Base-by-base conservation (phyloP, 2,329 filamentous ascomycete genomes). In the Xylariaceae sp. region DNA sequence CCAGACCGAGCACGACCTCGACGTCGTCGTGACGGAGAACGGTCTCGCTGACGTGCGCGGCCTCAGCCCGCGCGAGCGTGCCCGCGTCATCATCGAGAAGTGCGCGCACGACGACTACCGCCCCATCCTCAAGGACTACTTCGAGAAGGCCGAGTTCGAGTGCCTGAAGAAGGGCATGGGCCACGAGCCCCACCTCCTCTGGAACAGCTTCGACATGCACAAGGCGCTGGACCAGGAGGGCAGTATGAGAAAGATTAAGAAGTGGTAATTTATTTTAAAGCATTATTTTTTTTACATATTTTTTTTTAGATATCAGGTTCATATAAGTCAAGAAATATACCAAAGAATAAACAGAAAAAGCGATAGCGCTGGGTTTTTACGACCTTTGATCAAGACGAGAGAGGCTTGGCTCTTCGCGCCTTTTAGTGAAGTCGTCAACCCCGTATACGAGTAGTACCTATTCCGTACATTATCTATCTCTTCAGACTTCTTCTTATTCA, bases 1-100 rank as follows among this genome's bases (percentile, higher is more conserved):
- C 75, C 91, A 95, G 81, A 96, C 92, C 0, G 92, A 96, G 78
- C 91, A 95, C 75, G 92, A 96, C 72, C 82, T 96, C 45, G 91
- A 96, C 68, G 86, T 96, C n/a, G 76, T 96, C 51, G 91, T 96
- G n/a, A 85, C 82, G 18, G 80, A 83, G 74, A 76, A 82, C 73
- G 91, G 92, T 59, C 83, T 95, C 23, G 92, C 91, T 34, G 91
- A 96, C 70, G 91, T 96, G 1, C 84, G 90, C 48, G 91, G 91
- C 55, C 78, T 96, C 66, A 86, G 84, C 64, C 91, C 92, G 0
- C 82, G 86, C 56, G 90, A 96, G 80, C 80, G 91, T 51, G 90
- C 91, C 9, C 81, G 88, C 52, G 88, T 92, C 66, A 95, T 96
- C 71, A 93, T 96, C 74, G 82, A 89, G 64, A 89, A 93, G 78